phyloP scores from a whole-genome alignment of 495 filamentous ascomycete species.

The Xylaria grammica region DNA sequence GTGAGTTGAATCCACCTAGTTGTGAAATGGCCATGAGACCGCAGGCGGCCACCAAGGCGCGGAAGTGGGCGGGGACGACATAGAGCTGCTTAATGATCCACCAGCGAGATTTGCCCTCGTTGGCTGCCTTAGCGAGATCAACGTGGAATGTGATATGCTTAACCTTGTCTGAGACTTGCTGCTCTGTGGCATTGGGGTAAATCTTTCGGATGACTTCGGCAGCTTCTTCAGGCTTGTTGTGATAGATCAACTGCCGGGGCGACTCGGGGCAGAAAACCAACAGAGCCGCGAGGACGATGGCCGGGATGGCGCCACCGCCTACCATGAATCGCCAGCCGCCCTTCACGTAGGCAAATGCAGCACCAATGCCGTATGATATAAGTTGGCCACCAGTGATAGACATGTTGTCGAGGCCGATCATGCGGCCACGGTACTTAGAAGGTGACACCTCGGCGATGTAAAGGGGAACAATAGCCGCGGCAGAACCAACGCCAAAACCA shows the following conservation, averaged over 20 bases:
- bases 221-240: slow-evolving; percentile 48
- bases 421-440: slow-evolving; percentile 49
- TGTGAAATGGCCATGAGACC: slow-evolving; percentile 56
- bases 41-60: slow-evolving; percentile 54
- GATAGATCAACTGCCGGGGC: slow-evolving; percentile 56
- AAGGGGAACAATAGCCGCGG: slow-evolving; percentile 51
- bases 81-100: slow-evolving; percentile 51
- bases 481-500: slow-evolving; percentile 58
- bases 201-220: slow-evolving; percentile 42
- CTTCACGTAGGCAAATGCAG: slow-evolving; percentile 52
- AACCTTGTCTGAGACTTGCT: slow-evolving; percentile 45
- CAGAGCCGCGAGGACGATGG: slow-evolving; percentile 48
- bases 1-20: slow-evolving; percentile 53
- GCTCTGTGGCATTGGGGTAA: slow-evolving; percentile 41
- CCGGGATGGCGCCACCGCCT: slow-evolving; percentile 53
- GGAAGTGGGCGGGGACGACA: slow-evolving; percentile 44
- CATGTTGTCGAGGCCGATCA: slow-evolving; percentile 60
- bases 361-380: slow-evolving; percentile 56
- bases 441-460: slow-evolving; percentile 60
- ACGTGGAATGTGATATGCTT: slow-evolving; percentile 42
- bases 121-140: slow-evolving; percentile 43
- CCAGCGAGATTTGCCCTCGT: slow-evolving; percentile 39
- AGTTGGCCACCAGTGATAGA: slow-evolving; percentile 51
- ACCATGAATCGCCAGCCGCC: slow-evolving; percentile 59
- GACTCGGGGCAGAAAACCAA: slow-evolving; percentile 59